Evolutionary conservation across 2,329 filamentous ascomycete species (phyloP), one percentile per base, ranked within the genome.

Genomic region (Colletotrichum salicis): DNA sequence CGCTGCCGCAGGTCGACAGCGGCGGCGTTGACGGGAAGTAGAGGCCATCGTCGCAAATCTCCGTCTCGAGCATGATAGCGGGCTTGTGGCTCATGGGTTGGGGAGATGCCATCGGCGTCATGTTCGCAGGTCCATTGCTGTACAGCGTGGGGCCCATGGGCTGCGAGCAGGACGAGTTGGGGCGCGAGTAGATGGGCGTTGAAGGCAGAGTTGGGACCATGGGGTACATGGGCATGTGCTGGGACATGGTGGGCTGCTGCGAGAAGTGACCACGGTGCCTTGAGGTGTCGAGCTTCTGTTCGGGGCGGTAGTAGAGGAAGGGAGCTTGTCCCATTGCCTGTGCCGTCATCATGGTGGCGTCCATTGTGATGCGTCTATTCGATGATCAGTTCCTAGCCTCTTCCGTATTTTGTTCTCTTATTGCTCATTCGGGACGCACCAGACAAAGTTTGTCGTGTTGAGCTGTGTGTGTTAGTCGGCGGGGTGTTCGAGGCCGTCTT

Each of bases 261-360:
- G 84, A 82, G 86, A 94, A 95, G 83, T 94, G 91, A 66, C 90
- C 90, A 83, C 95, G 92, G 79, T 93, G 92, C 78, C 91, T 88
- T 13, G 69, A 71, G 78, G 88, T 88, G 80, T 95, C 92, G 74
- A 90, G 86, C 81, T 90, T 91, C 75, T 92, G 88, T 77, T 96
- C 93, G 75, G 93, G 91, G 78, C 90, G 92, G 86, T 96, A 97
- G 87, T 95, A 96, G 88, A 93, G 95, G 87, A 95, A 97, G 71
- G 93, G 86, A 75, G 91, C 89, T 84, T 93, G 92, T 73, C 88
- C 90, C 87, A 93, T 90, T 78, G 88, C 82, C 82, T 88, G 90
- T 78, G 83, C 79, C 35, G 79, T 76, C 84, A 89, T 87, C 84
- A 88, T 85, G 75, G 81, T 86, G 78, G 89, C 82, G 79, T 94